Conservation (phyloP, 805 yeast genomes). For the Wickerhamomyces canadensis region DNA sequence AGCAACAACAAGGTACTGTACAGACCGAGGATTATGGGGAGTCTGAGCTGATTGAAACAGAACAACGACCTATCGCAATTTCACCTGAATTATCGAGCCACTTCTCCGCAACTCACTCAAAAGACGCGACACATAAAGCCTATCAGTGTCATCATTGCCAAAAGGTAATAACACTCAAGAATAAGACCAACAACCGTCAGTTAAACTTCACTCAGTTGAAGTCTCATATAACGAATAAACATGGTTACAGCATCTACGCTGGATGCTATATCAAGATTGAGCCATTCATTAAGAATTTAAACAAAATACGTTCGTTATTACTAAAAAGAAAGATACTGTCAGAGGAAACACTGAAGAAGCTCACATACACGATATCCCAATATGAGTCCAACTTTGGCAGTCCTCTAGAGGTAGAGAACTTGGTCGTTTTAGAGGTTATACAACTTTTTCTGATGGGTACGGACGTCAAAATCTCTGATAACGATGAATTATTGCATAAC, state of each 20-base stretch:
- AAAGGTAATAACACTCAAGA: too few species aligned
- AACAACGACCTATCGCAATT: too few species aligned
- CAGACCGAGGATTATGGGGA: too few species aligned
- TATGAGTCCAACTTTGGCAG: neutral
- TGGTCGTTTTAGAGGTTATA: neutral
- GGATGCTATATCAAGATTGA: neutral
- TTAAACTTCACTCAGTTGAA: neutral
- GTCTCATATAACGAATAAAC: neutral
- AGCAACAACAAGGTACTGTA: too few species aligned
- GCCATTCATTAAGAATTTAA: neutral
- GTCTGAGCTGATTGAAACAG: too few species aligned
- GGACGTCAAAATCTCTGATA: neutral
- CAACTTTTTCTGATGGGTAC: neutral
- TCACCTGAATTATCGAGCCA: too few species aligned
- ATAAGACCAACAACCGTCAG: neutral
- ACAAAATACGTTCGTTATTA: too few species aligned
- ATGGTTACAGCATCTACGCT: neutral
- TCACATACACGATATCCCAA: neutral
- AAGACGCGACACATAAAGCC: neutral
- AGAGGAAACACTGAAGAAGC: neutral
- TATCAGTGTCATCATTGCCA: neutral
- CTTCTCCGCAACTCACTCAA: too few species aligned
- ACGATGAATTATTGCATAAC: neutral
- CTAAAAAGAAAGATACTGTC: neutral
- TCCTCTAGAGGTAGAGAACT: neutral